Base-by-base conservation (phyloP, 2,329 filamentous ascomycete genomes). In the Cordyceps tenuipes region DNA sequence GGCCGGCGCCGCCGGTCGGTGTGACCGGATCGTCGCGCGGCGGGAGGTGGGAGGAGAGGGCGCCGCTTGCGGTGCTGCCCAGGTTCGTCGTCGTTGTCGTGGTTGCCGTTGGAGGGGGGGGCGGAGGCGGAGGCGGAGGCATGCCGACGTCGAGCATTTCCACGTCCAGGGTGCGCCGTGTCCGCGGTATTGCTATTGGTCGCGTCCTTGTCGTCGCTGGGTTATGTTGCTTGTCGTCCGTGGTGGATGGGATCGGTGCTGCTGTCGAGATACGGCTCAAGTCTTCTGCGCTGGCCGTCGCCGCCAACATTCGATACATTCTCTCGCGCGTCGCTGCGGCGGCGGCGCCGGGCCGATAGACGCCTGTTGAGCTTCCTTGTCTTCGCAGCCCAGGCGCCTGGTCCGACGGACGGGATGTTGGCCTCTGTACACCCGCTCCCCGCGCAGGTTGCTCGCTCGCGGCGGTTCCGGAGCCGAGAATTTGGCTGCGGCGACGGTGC, bases 71-170 rank as follows among this genome's bases (percentile, higher is more conserved):
- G 17, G 8, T 29, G 26, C 26, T 34, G 48, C 48, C 17, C 10
- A 12, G 23, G 19, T n/a, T 46, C 43, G 48, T 43, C 12, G 48
- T 34, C 15, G 26, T 34, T 7, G 26, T 34, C 15, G 29, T 34
- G 29, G 48, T 17, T 4, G 53, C n/a, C 46, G 47, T 4, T 7
- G 39, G 55, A 17, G n/a, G 7, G 3, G 43, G 54, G 3, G 54
- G 55, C 15, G 55, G 55, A 19, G n/a, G 7, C 2, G 43, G 54
- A 6, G 54, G 55, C 15, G 55, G 55, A 19, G 36, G 46, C 55
- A 58, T 58, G 46, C 47, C 43, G 34, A 36, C 55, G 3, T 58
- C 55, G 17, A 58, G 47, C 55, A 58, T 58, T n/a, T 58, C 55
- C 55, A 58, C 55, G 12, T 58, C 55, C 15, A 48, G 17, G 23